phyloP scores from a whole-genome alignment of 441 rosid species.

The Bocquillonia castaneifolia region DNA sequence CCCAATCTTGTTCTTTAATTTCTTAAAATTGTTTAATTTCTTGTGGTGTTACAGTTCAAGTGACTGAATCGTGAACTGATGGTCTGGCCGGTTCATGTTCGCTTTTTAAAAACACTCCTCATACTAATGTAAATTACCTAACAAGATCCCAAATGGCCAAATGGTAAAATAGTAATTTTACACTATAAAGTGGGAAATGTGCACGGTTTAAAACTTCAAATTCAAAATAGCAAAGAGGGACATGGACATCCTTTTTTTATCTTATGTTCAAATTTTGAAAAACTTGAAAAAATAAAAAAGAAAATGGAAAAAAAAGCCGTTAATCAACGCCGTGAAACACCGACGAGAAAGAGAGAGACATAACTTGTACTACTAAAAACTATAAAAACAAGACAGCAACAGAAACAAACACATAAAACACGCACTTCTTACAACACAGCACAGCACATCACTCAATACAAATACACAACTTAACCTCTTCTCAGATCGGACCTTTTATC shows the following conservation, averaged over 20 bases:
- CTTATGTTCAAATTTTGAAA: too few relatives aligned
- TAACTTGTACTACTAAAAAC: conserved; percentile 3
- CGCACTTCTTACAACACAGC: background rate
- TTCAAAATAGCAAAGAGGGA: background rate
- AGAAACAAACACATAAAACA: conserved; percentile 21
- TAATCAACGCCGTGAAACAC: conserved; percentile 51
- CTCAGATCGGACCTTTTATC: conserved; percentile 18
- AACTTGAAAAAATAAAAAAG: conserved; percentile 15
- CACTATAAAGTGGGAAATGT: too few relatives aligned
- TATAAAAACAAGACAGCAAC: conserved; percentile 28
- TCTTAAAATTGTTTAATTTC: too few relatives aligned
- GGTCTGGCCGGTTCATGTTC: too few relatives aligned
- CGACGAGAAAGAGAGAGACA: conserved; percentile 45
- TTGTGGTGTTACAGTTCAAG: too few relatives aligned
- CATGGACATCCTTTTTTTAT: background rate
- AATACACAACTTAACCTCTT: conserved; percentile 1
- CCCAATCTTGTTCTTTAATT: too few relatives aligned
- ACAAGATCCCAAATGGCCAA: too few relatives aligned
- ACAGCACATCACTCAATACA: background rate
- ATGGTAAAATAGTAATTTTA: too few relatives aligned
- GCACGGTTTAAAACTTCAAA: too few relatives aligned
- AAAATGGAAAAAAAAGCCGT: conserved; percentile 26
- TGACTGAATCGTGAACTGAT: too few relatives aligned
- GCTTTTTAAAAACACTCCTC: too few relatives aligned
- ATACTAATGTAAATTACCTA: too few relatives aligned